Percentiles rank a stretch among this genome's conserved stretches.
Conservation (phyloP, 225 moss, liverwort and hornwort species). For the Pleurozium schreberi region DNA sequence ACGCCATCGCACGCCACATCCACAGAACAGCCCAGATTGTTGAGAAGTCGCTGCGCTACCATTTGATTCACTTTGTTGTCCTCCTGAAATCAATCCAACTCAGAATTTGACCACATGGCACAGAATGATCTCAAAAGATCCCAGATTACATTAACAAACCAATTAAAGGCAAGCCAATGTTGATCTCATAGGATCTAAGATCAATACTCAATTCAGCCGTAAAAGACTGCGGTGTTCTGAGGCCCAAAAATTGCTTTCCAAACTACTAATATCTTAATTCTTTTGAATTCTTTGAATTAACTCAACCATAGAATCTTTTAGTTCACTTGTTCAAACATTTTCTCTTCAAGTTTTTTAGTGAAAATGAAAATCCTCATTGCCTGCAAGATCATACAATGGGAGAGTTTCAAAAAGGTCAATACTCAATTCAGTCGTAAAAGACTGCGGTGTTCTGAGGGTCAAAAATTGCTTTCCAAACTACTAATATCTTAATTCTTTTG, state of each 20-base stretch:
- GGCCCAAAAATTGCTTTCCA: not conserved
- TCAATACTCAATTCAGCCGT: not conserved
- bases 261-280: not conserved
- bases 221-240: not conserved
- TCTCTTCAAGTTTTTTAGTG: not conserved
- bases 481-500: not conserved
- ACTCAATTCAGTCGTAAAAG: not conserved
- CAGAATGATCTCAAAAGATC: not conserved
- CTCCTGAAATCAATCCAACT: conserved; percentile 15
- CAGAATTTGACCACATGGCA: not conserved
- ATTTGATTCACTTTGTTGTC: conserved; percentile 47
- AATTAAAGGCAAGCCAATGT: not conserved
- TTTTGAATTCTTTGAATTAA: too few relatives aligned
- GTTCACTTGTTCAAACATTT: not conserved
- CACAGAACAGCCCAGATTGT: conserved; percentile 24
- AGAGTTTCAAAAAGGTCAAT: not conserved
- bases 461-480: not conserved
- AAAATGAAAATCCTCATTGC: not conserved
- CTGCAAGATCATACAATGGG: too few relatives aligned
- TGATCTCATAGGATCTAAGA: not conserved
- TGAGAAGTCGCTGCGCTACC: conserved; percentile 35
- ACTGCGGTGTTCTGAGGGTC: not conserved
- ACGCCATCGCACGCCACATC: conserved; percentile 41
- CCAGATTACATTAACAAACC: not conserved
- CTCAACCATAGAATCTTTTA: not conserved